These are phyloP conservation scores for Globisporangium nodosum DNA, from an alignment of 352 stramenopile species.

Conservation along the genomic window DNA sequence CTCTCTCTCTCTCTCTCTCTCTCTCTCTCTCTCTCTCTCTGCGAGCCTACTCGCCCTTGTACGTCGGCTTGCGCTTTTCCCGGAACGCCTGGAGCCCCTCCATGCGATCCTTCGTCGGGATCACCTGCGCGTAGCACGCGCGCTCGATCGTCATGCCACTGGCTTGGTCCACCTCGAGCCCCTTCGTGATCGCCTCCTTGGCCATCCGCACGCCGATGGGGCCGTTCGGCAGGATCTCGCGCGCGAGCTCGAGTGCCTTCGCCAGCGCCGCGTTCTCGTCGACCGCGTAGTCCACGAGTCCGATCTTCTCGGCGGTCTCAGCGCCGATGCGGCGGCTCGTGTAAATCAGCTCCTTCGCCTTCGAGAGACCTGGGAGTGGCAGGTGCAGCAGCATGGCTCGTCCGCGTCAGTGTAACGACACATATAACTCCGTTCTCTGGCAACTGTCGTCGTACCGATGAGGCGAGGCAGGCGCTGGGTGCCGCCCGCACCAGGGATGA, in stretches of 20 bases:
- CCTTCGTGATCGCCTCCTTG: constrained; percentile 31
- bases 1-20: too few species aligned
- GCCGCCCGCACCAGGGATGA: constrained; percentile 90
- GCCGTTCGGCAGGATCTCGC: constrained; percentile 89
- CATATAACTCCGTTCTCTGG: background rate
- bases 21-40: too few species aligned
- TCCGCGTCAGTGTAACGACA: background rate
- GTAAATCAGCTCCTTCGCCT: constrained; percentile 95
- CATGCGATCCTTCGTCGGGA: constrained; percentile 90
- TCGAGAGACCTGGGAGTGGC: constrained; percentile 47
- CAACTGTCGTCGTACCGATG: constrained; percentile 42
- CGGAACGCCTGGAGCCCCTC: constrained; percentile 91
- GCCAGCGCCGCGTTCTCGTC: constrained; percentile 51
- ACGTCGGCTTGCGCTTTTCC: constrained; percentile 90
- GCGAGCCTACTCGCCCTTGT: constrained; percentile 12
- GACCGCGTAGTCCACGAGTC: constrained; percentile 88
- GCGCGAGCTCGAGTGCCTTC: constrained; percentile 78
- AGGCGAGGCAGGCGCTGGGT: constrained; percentile 91
- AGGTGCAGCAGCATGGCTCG: background rate
- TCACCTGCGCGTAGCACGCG: constrained; percentile 87
- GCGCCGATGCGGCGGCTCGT: constrained; percentile 82
- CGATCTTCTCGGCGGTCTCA: constrained; percentile 71
- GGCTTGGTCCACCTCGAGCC: constrained; percentile 77
- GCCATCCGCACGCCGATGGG: constrained; percentile 87
- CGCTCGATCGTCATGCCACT: constrained; percentile 90